These are phyloP conservation scores for Borovskyia barvae DNA, from an alignment of 208 protist species.

Conservation along the genomic window DNA sequence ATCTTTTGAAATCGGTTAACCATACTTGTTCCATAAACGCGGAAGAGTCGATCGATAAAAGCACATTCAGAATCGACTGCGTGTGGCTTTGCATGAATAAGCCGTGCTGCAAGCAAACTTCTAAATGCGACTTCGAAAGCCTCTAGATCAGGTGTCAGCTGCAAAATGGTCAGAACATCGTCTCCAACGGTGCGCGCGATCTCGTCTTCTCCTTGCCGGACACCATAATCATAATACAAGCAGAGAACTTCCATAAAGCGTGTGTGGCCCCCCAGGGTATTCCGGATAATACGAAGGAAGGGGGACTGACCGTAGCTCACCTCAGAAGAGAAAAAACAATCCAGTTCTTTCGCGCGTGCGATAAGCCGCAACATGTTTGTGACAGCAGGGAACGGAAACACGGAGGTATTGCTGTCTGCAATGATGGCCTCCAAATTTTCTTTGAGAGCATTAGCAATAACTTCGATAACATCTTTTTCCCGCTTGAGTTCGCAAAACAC, in stretches of 20 bases:
- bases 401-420: background rate
- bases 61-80: conserved; percentile 34
- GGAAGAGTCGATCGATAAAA: conserved; percentile 52
- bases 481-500: conserved; percentile 21
- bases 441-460: conserved; percentile 18
- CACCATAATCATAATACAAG: conserved; percentile 51
- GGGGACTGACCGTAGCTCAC: conserved; percentile 9
- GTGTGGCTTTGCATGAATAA: conserved; percentile 57
- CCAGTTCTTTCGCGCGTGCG: conserved; percentile 15
- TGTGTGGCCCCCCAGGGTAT: conserved; percentile 33
- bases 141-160: conserved; percentile 58
- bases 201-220: conserved; percentile 27
- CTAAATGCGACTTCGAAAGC: conserved; percentile 63
- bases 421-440: conserved; percentile 13
- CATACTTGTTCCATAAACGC: conserved; percentile 40
- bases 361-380: conserved; percentile 27
- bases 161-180: conserved; percentile 48
- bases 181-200: conserved; percentile 18
- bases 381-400: conserved; percentile 13
- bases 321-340: conserved; percentile 12
- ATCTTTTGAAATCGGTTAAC: conserved; percentile 72
- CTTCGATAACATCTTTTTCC: conserved; percentile 23
- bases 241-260: conserved; percentile 55
- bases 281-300: conserved; percentile 27
- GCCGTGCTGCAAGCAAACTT: conserved; percentile 43